Base-by-base conservation (phyloP, 139 green algal genomes). In the Chlorella sorokiniana region DNA sequence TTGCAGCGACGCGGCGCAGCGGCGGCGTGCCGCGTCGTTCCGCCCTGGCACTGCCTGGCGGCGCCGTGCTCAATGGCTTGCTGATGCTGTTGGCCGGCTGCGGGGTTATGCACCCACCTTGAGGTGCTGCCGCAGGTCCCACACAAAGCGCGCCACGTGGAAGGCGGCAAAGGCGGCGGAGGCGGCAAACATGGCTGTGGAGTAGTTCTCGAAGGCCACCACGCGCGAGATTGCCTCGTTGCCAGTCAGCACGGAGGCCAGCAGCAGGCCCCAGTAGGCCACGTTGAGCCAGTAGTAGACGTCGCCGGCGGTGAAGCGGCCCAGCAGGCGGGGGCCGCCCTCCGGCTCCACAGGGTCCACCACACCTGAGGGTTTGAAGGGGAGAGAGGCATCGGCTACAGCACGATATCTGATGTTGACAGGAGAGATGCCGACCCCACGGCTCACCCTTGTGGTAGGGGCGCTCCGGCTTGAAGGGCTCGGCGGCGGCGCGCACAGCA, bases 221-320 rank as follows among this genome's bases (percentile, higher is more conserved):
- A 88, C 11, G 10, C 37, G 54, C n/a, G 51, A 71, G 2, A 88
- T 16, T 6, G 72, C 1, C 10, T 85, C 73, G 78, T 77, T 83
- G 33, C 78, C 84, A 3, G 78, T 82, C 65, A 88, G 29, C n/a
- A 87, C 69, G 20, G 68, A 77, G 29, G 79, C 41, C 52, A 84
- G 52, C 52, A 83, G 65, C 65, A 83, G 67, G 22, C 70, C 31
- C 73, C 73, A 79, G 54, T 79, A 79, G 1, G 37, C 56, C 2
- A 88, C 31, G 59, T 83, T 84, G 52, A 85, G 42, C 20, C 67
- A 78, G 70, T 85, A 88, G 51, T 76, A 76, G 0, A 87, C 23
- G 11, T 87, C 54, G 16, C n/a, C n/a, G 29, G 84, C 79, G 31
- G 76, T 65, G 44, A 82, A 25, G 8, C 48, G 48, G 56, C 76